Evolutionary conservation across 495 filamentous ascomycete genomes (phyloP), one percentile per base, ranked within the genome.

Genomic region (Penicillium ucsense): DNA sequence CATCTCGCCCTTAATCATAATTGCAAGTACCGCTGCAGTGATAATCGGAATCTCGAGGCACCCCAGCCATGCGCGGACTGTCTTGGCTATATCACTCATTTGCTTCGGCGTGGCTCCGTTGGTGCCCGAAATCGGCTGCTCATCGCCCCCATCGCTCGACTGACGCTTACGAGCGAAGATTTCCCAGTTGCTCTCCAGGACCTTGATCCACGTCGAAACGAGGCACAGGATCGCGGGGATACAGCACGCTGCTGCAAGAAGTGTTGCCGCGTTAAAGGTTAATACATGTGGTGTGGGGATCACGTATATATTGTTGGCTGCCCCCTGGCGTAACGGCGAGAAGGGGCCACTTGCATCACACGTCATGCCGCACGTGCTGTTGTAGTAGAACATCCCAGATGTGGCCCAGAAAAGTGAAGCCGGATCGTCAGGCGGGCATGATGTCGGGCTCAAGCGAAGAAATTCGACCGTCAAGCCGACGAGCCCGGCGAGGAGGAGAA

Each of bases 391-490:
- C 0, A 46, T 30, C 3, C 36, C 39, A 2, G 51, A 56, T 38
- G 51, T 35, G 31, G 50, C 38, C 33, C 65, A 63, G 6, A 64
- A 46, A 1, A 64, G 66, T 2, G 64, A 53, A n/a, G 68, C 69
- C 33, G 50, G 47, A 8, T 70, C 64, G 31, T 76, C 66, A 8
- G 47, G 40, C 4, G 57, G 54, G 49, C 78, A 81, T 12, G 29
- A 6, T 1, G 49, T 59, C 0, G 77, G 36, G 8, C 60, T 46
- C 11, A 59, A 57, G 27, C 79, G 71, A 54, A 77, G 78, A 53
- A 83, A 82, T 47, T 81, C 78, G 48, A 82, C 73, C 0, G 72
- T 71, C 49, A 83, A 62, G 46, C 76, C 75, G 7, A 82, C 47
- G 27, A 83, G 60, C 2, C 79, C 80, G 31, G 72, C 70, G 9